Percentiles rank a stretch among this genome's conserved stretches.
These are phyloP conservation scores for Aschersonia sp. DNA, from an alignment of 2,329 filamentous ascomycete genomes.

Conservation along the genomic window DNA sequence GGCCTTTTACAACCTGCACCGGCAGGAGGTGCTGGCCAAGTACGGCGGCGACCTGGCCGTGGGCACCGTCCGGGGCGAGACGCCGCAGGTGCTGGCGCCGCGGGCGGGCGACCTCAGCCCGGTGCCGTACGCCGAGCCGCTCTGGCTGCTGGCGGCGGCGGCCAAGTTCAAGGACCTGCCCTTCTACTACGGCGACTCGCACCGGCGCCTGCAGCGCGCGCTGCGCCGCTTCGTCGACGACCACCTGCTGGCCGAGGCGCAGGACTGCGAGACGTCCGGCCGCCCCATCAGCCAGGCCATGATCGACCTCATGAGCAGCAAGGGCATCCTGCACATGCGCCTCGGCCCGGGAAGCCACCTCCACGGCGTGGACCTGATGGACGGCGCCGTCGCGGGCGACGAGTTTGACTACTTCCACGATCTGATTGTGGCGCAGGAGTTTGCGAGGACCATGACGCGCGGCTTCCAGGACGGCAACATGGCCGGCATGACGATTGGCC, in stretches of 20 bases:
- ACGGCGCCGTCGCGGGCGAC: slow-evolving; percentile 57
- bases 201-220: slow-evolving; percentile 52
- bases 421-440: slow-evolving; percentile 60
- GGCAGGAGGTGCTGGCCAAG: slow-evolving; percentile 75
- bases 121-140: slow-evolving; percentile 73
- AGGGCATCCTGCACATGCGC: slow-evolving; percentile 66
- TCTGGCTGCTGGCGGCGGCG: too few species aligned
- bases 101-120: slow-evolving; percentile 56
- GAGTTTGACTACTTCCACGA: slow-evolving; percentile 86
- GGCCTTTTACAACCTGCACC: slow-evolving; percentile 83
- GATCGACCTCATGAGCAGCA: slow-evolving; percentile 64
- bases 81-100: slow-evolving; percentile 55
- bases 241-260: slow-evolving; percentile 59
- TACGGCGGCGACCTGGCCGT: slow-evolving; percentile 63
- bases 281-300: slow-evolving; percentile 56
- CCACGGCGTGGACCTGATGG: slow-evolving; percentile 52
- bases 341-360: slow-evolving; percentile 73
- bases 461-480: slow-evolving; percentile 82
- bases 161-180: slow-evolving; percentile 58
- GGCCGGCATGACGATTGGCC: slow-evolving; percentile 70
- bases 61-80: slow-evolving; percentile 62
- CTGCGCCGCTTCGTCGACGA: slow-evolving; percentile 59
- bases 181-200: slow-evolving; percentile 60
- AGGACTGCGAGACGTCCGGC: slow-evolving; percentile 61
- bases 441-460: slow-evolving; percentile 53